Evolutionary conservation across 2,329 filamentous ascomycete genomes (phyloP).

Genomic region (Hirsutella rhossiliensis): DNA sequence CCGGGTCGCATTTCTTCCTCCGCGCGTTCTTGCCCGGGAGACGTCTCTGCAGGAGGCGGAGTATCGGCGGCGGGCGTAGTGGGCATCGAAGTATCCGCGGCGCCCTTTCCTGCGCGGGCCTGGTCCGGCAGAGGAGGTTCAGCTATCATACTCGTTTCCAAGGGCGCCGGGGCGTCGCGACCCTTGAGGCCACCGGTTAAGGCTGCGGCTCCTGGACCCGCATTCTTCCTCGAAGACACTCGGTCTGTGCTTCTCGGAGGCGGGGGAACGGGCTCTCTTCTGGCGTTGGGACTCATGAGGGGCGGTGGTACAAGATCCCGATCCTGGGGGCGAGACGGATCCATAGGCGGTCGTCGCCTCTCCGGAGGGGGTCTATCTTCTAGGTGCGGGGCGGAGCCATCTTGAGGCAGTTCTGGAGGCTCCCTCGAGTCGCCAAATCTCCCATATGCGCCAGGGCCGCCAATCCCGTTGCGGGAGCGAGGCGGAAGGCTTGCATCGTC

Average conservation of each 20-base stretch:
- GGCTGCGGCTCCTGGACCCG: conserved; percentile 21
- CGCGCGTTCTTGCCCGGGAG: background rate
- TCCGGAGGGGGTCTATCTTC: conserved; percentile 43
- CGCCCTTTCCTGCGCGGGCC: conserved; percentile 4
- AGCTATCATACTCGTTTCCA: conserved; percentile 3
- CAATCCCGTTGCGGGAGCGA: conserved; percentile 38
- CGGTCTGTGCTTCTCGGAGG: conserved; percentile 40
- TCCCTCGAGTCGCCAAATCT: conserved; percentile 19
- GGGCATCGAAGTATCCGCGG: conserved; percentile 12
- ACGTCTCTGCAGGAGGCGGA: conserved; percentile 10
- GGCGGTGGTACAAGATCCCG: conserved; percentile 46
- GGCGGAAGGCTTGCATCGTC: conserved; percentile 41
- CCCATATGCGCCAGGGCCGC: conserved; percentile 24
- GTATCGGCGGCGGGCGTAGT: conserved; percentile 16
- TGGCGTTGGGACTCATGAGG: conserved; percentile 37
- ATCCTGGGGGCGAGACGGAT: conserved; percentile 41
- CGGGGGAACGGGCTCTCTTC: conserved; percentile 31
- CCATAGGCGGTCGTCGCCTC: conserved; percentile 55
- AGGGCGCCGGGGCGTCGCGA: conserved; percentile 11
- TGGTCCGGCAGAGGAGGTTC: conserved; percentile 4
- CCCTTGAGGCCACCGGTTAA: conserved; percentile 18
- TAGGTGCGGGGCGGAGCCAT: conserved; percentile 9
- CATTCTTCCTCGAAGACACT: conserved; percentile 28
- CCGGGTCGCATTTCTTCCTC: conserved; percentile 50
- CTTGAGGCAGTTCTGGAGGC: conserved; percentile 7